Percentiles rank a stretch among this genome's conserved stretches.
These are phyloP conservation scores for Vitis hybrid DNA, from an alignment of 177 flowering plant species.

Conservation along the genomic window DNA sequence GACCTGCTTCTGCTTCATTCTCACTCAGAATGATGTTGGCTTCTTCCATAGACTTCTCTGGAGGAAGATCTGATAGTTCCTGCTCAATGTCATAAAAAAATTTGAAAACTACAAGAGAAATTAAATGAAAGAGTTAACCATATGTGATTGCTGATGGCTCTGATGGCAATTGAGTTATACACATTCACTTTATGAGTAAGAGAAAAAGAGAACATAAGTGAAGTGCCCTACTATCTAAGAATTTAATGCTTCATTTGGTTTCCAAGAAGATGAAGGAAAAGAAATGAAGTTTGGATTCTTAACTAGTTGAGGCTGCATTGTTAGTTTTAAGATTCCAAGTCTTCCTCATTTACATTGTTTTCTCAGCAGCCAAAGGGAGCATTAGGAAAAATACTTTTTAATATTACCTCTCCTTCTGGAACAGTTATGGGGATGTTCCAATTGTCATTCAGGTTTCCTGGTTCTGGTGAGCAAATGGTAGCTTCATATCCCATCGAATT, in stretches of 20 bases:
- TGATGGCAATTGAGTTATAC: not conserved
- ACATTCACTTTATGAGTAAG: not conserved
- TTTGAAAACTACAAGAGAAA: too few species aligned
- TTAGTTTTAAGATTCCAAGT: too few species aligned
- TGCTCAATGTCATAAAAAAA: not conserved
- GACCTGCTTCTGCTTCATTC: not conserved
- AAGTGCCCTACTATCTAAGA: not conserved
- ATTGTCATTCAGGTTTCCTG: not conserved
- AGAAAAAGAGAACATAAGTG: not conserved
- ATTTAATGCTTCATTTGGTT: not conserved
- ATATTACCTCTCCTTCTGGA: not conserved
- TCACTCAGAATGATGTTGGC: not conserved
- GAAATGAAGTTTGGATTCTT: too few species aligned
- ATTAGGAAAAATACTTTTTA: not conserved
- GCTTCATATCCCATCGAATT: not conserved
- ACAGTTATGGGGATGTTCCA: not conserved
- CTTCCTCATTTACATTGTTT: not conserved
- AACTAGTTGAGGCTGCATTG: too few species aligned
- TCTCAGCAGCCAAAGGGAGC: not conserved
- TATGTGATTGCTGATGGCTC: not conserved
- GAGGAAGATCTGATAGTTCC: not conserved
- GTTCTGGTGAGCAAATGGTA: not conserved
- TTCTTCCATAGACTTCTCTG: not conserved
- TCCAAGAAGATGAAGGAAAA: too few species aligned
- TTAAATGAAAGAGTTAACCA: not conserved